A percentile compares a stretch with the other conserved stretches of the same genome.
These are phyloP conservation scores for Komagataella pseudopastoris DNA, from an alignment of 805 yeast genomes.

Conservation along the genomic window DNA sequence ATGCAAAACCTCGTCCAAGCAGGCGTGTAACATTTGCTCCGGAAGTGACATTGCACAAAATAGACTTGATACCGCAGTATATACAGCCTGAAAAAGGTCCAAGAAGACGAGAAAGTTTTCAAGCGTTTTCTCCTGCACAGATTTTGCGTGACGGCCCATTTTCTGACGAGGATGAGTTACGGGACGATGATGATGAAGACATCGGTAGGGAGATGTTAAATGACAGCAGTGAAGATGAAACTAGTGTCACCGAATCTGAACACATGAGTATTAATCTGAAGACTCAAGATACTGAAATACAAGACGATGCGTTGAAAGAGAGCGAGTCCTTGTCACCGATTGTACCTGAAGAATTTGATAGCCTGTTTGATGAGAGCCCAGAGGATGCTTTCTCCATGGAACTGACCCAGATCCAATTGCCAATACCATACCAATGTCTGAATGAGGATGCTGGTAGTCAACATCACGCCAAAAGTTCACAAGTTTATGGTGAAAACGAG, in stretches of 20 bases:
- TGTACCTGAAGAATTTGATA: slow-evolving; percentile 1
- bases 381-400: slow-evolving; percentile 7
- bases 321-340: slow-evolving; percentile 1
- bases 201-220: slow-evolving; percentile 3
- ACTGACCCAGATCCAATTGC: slow-evolving; percentile 4
- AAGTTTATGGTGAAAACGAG: neutral
- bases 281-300: slow-evolving; percentile 4
- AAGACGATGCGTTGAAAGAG: slow-evolving; percentile 3
- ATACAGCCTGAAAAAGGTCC: slow-evolving; percentile 8
- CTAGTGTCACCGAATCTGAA: neutral
- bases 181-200: slow-evolving; percentile 1
- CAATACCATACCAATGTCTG: neutral
- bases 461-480: neutral
- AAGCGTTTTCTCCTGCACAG: slow-evolving; percentile 16
- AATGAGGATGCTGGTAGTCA: neutral
- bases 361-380: slow-evolving; percentile 1
- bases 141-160: neutral
- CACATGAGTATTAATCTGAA: slow-evolving; percentile 7
- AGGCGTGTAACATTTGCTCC: slow-evolving; percentile 71
- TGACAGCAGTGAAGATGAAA: slow-evolving; percentile 2
- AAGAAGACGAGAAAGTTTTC: slow-evolving; percentile 14
- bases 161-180: slow-evolving; percentile 1
- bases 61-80: slow-evolving; percentile 21
- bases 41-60: slow-evolving; percentile 53
- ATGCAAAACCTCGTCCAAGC: neutral